These are phyloP conservation scores for Trametes gibbosa DNA, from an alignment of 768 basidiomycete genomes.

Conservation along the genomic window DNA sequence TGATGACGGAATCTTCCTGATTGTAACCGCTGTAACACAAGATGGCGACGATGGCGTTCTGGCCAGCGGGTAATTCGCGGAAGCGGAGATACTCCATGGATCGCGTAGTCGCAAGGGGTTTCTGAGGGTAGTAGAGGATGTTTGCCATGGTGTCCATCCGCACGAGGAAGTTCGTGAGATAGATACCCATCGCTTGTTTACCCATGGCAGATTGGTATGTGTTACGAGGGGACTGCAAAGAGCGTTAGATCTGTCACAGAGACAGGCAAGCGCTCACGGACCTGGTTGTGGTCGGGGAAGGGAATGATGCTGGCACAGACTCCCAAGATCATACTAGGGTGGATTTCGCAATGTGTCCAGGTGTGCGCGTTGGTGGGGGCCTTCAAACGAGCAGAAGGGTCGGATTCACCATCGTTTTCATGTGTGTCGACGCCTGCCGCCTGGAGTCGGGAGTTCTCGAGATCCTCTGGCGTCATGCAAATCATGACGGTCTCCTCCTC, in stretches of 20 bases:
- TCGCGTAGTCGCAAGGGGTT: conserved; percentile 96
- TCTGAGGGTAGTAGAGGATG: conserved; percentile 98
- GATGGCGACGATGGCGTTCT: conserved; percentile 98
- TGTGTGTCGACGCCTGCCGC: conserved; percentile 56
- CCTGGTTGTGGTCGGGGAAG: conserved; percentile 99
- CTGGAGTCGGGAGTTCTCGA: conserved; percentile 78
- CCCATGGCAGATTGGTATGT: conserved; percentile 99
- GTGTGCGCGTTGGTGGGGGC: conserved; percentile 81
- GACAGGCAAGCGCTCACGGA: conserved; percentile 35
- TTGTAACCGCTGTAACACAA: conserved; percentile 99
- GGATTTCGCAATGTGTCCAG: conserved; percentile 99
- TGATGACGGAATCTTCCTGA: conserved; percentile 99
- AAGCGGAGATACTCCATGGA: conserved; percentile 99
- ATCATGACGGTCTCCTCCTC: conserved; percentile 99
- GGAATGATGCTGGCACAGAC: conserved; percentile 99
- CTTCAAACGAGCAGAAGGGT: conserved; percentile 87
- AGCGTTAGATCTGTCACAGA: background rate
- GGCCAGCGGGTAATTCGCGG: conserved; percentile 97
- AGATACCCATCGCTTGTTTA: conserved; percentile 99
- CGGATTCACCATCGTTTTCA: conserved; percentile 68
- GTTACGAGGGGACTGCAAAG: conserved; percentile 89
- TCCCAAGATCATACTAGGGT: conserved; percentile 98
- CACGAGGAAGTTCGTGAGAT: conserved; percentile 95
- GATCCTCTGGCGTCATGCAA: conserved; percentile 95
- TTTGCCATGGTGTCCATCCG: conserved; percentile 99